Conservation (phyloP, 495 filamentous ascomycete species). For the Podospora bellae-mahoneyi region DNA sequence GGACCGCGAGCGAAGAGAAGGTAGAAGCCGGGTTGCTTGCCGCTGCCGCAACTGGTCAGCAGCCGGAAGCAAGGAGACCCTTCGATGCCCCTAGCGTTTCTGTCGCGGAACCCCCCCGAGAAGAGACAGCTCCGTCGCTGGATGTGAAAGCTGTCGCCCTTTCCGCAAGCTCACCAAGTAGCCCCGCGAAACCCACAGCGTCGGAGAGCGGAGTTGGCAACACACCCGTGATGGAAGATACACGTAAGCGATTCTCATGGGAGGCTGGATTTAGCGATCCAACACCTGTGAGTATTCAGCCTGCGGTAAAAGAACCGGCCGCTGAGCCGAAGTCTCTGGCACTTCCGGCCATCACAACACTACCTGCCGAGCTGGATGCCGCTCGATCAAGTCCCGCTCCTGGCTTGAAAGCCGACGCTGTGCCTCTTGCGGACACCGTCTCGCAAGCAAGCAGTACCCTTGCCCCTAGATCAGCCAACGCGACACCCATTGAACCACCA, state of each 20-base stretch:
- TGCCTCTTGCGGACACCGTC: slow-evolving; percentile 27
- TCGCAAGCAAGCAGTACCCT: slow-evolving; percentile 34
- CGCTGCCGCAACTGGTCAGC: neutral
- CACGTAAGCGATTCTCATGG: slow-evolving; percentile 52
- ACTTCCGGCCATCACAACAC: neutral
- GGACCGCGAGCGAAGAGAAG: slow-evolving; percentile 32
- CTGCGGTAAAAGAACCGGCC: neutral
- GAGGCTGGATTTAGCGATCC: slow-evolving; percentile 30
- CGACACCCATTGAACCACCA: slow-evolving; percentile 3
- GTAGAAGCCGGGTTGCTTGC: slow-evolving; percentile 7
- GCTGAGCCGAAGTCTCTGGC: slow-evolving; percentile 15
- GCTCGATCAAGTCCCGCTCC: neutral
- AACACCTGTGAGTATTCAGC: neutral
- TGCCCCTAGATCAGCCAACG: slow-evolving; percentile 23
- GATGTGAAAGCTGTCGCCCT: neutral
- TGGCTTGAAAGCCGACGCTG: neutral
- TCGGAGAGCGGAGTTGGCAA: neutral
- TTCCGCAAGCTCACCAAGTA: neutral
- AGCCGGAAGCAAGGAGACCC: neutral
- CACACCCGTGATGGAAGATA: slow-evolving; percentile 15
- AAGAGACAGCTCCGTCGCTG: slow-evolving; percentile 1
- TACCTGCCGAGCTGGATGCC: neutral
- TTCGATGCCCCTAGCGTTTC: neutral
- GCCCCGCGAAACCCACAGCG: neutral
- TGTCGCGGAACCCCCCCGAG: neutral